Base-by-base conservation (phyloP, 768 basidiomycete species). In the Tricholoma sp. region DNA sequence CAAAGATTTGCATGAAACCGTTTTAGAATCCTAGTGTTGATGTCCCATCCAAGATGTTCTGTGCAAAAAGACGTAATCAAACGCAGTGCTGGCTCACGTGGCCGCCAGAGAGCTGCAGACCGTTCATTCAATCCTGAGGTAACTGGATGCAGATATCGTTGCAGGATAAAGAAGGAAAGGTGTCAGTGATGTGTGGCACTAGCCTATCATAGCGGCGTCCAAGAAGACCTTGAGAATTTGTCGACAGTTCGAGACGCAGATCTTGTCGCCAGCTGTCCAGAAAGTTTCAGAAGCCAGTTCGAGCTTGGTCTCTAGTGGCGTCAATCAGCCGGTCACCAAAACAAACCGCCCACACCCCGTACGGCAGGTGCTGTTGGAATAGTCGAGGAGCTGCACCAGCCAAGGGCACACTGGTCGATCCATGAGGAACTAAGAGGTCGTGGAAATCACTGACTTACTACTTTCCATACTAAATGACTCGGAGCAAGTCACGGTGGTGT, bases 291-390 rank as follows among this genome's bases (percentile, higher is more conserved):
- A 39, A 39, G 41, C 41, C 41, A 42, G 7, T 18, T 39, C 17
- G 37, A 42, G 18, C 41, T 42, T 42, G 41, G 18, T 42, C 7
- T 42, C 17, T 20, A 20, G 52, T 44, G 3, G 59, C 51, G 17
- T 55, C 60, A 61, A 61, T 50, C 6, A 84, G 75, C 36, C 71
- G 59, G 60, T 85, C 80, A 0, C 85, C 82, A 52, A 84, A 80
- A 1, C 86, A n/a, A n/a, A n/a, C n/a, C n/a, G n/a, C n/a, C n/a
- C n/a, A n/a, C n/a, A n/a, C n/a, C n/a, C n/a, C n/a, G n/a, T n/a
- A n/a, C n/a, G n/a, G n/a, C n/a, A n/a, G n/a, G n/a, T n/a, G n/a
- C n/a, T n/a, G n/a, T n/a, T n/a, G n/a, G n/a, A n/a, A n/a, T n/a
- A n/a, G n/a, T n/a, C n/a, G n/a, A n/a, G n/a, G n/a, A n/a, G n/a